Conservation (phyloP, 805 yeast genomes). For the Pichia sporocuriosa region DNA sequence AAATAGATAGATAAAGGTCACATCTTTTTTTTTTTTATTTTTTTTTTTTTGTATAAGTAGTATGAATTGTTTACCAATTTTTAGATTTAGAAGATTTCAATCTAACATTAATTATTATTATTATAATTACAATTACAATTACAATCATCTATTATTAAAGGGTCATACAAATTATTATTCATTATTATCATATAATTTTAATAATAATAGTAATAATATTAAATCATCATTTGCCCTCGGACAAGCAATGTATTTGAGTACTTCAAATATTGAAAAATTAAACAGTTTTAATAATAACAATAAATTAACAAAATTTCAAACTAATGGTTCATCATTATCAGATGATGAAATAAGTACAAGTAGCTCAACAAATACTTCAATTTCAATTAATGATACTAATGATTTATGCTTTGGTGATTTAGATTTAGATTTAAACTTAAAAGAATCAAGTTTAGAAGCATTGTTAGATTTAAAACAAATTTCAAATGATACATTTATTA, state of each 20-base stretch:
- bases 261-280: background rate
- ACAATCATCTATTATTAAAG: too few species aligned
- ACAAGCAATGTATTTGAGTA: background rate
- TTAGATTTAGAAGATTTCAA: too few species aligned
- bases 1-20: too few species aligned
- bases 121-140: too few species aligned
- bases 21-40: too few species aligned
- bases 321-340: conserved; percentile 1
- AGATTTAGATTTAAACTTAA: background rate
- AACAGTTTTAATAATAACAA: background rate
- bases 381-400: conserved; percentile 3
- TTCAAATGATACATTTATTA: conserved; percentile 20
- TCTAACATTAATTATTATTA: too few species aligned
- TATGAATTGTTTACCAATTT: too few species aligned
- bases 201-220: too few species aligned
- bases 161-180: too few species aligned
- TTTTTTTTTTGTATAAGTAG: too few species aligned
- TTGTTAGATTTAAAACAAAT: conserved; percentile 20
- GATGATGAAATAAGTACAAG: background rate
- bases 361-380: conserved; percentile 7
- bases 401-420: background rate
- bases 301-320: background rate
- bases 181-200: too few species aligned
- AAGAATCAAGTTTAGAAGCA: conserved; percentile 17
- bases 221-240: background rate